These are phyloP conservation scores for Acanthamoeba triangularis DNA, from an alignment of 208 protist genomes.

Conservation along the genomic window DNA sequence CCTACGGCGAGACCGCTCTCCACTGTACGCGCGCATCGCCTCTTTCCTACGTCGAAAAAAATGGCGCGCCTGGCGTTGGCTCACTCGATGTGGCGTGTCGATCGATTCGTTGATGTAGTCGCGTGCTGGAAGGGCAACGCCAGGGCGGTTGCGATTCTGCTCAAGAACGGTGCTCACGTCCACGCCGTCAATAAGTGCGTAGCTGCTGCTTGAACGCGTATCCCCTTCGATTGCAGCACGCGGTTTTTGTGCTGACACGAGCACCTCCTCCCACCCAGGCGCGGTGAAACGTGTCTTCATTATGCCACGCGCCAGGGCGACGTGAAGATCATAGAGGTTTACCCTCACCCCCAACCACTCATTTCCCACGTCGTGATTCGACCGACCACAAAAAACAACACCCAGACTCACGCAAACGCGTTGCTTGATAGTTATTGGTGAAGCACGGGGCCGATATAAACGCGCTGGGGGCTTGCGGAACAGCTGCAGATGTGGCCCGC, in stretches of 20 bases:
- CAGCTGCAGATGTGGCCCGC: background rate
- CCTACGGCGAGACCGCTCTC: background rate
- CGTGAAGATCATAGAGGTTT: background rate
- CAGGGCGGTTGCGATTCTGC: background rate
- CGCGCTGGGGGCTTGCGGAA: background rate
- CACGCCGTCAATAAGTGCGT: background rate
- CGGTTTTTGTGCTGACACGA: background rate
- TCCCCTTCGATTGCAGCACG: background rate
- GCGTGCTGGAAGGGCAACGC: slow-evolving; percentile 1
- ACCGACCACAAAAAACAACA: too few species aligned
- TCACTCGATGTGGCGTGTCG: background rate
- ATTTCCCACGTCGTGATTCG: background rate
- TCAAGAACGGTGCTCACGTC: background rate
- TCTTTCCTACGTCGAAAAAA: background rate
- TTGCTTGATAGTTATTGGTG: background rate
- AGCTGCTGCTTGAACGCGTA: background rate
- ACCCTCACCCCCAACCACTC: background rate
- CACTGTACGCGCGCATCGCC: background rate
- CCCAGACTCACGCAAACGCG: too few species aligned
- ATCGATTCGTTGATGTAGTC: background rate
- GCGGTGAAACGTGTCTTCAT: background rate
- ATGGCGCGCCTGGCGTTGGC: background rate
- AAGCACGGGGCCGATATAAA: background rate
- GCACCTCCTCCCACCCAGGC: background rate
- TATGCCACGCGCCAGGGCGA: background rate